Evolutionary conservation across 1,284 basidiomycete species (phyloP).

Genomic region (Irpex lacteus): DNA sequence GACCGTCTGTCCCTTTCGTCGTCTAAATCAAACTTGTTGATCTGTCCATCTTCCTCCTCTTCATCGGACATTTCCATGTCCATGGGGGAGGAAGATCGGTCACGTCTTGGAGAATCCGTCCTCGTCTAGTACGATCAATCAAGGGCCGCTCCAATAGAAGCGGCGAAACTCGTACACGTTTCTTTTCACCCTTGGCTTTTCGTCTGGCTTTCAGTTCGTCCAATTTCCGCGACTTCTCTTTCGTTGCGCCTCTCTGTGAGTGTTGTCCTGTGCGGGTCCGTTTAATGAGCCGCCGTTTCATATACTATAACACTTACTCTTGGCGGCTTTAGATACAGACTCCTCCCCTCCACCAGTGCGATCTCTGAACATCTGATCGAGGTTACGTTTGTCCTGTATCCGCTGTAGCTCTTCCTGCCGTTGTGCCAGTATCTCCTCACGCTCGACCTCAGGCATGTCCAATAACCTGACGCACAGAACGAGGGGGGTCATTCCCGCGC

Average conservation of each 20-base stretch:
- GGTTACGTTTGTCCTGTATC: constrained; percentile 68
- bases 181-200: constrained; percentile 77
- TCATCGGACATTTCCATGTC: constrained; percentile 79
- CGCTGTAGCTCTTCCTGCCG: constrained; percentile 82
- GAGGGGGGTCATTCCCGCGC: neutral
- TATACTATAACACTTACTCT: constrained; percentile 48
- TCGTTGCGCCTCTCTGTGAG: constrained; percentile 74
- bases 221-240: constrained; percentile 79
- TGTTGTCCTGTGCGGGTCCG: constrained; percentile 55
- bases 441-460: constrained; percentile 80
- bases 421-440: constrained; percentile 81
- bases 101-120: constrained; percentile 56
- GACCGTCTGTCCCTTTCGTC: constrained; percentile 62
- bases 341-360: constrained; percentile 58
- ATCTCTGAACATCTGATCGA: constrained; percentile 74
- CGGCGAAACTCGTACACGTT: constrained; percentile 45
- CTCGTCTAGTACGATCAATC: constrained; percentile 32
- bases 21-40: constrained; percentile 63
- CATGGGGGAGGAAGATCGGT: constrained; percentile 70
- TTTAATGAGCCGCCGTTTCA: constrained; percentile 6
- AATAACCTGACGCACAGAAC: constrained; percentile 55
- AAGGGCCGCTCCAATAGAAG: neutral
- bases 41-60: constrained; percentile 72
- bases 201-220: constrained; percentile 83
- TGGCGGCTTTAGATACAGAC: constrained; percentile 67